These are phyloP conservation scores for Camelina neglecta DNA, from an alignment of 345 rosid species.

Conservation along the genomic window DNA sequence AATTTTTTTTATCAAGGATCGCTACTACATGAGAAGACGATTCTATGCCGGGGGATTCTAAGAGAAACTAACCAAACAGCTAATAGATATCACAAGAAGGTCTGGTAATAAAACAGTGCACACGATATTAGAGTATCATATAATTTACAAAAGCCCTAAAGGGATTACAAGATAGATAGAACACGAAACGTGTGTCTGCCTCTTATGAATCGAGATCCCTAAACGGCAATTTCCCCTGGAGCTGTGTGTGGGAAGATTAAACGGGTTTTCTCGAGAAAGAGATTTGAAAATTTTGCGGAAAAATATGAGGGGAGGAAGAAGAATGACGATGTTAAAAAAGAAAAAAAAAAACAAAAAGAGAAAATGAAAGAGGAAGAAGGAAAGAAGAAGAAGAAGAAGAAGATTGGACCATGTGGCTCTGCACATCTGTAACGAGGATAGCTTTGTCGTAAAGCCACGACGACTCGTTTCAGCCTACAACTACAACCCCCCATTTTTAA, in stretches of 20 bases:
- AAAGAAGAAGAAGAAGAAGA: neutral
- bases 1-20: neutral
- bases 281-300: slow-evolving; percentile 1
- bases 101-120: slow-evolving; percentile 22
- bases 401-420: slow-evolving; percentile 41
- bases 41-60: slow-evolving; percentile 18
- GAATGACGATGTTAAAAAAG: slow-evolving; percentile 20
- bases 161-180: slow-evolving; percentile 35
- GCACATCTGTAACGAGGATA: slow-evolving; percentile 29
- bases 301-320: slow-evolving; percentile 11
- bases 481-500: too few relatives aligned
- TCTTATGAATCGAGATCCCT: slow-evolving; percentile 36
- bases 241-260: neutral
- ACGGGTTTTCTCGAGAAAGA: slow-evolving; percentile 31
- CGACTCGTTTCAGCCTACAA: slow-evolving; percentile 26
- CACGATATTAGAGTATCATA: neutral
- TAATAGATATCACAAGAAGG: slow-evolving; percentile 1
- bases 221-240: slow-evolving; percentile 24
- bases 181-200: slow-evolving; percentile 35
- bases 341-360: neutral
- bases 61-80: slow-evolving; percentile 6
- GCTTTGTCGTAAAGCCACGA: slow-evolving; percentile 43
- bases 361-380: slow-evolving; percentile 4
- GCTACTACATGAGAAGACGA: slow-evolving; percentile 27
- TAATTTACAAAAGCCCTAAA: slow-evolving; percentile 7